Evolutionary conservation across 169 alveolate species (phyloP).

Genomic region (Eimeria falciformis): DNA sequence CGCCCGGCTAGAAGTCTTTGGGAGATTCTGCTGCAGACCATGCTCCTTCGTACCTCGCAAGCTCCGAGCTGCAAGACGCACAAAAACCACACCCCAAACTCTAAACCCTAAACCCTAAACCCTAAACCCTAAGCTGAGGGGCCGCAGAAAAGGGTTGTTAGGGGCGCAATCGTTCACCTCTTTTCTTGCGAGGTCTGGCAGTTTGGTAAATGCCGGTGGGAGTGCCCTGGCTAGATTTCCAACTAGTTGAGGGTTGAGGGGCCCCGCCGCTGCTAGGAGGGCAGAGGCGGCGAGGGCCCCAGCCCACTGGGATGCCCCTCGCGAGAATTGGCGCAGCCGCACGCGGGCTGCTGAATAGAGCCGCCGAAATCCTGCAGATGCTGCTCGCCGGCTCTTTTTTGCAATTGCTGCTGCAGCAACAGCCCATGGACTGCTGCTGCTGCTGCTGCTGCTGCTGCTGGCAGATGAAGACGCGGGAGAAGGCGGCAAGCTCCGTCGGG

Average conservation of each 20-base stretch:
- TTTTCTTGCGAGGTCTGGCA: constrained; percentile 9
- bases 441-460: constrained; percentile 54
- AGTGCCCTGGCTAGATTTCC: not conserved
- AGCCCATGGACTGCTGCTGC: constrained; percentile 21
- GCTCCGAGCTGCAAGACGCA: constrained; percentile 38
- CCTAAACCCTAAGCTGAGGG: not conserved
- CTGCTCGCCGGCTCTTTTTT: constrained; percentile 4
- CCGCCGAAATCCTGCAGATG: constrained; percentile 11
- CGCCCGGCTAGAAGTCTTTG: constrained; percentile 18
- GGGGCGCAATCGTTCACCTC: not conserved
- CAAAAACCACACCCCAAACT: not conserved
- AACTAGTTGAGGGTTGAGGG: constrained; percentile 15
- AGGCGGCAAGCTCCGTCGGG: constrained; percentile 39
- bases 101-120: constrained; percentile 14
- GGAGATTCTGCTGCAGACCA: constrained; percentile 41
- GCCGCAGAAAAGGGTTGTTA: not conserved
- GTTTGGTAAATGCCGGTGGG: constrained; percentile 45
- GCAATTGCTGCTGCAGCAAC: not conserved
- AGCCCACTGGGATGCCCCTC: not conserved
- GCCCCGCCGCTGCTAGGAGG: constrained; percentile 37
- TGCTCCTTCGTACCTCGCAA: constrained; percentile 29
- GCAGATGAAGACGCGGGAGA: constrained; percentile 34
- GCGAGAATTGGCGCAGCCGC: not conserved
- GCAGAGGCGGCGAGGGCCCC: constrained; percentile 9
- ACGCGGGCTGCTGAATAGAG: not conserved